These are phyloP conservation scores for Psilocybe tampanensis DNA, from an alignment of 768 basidiomycete species.

Conservation along the genomic window DNA sequence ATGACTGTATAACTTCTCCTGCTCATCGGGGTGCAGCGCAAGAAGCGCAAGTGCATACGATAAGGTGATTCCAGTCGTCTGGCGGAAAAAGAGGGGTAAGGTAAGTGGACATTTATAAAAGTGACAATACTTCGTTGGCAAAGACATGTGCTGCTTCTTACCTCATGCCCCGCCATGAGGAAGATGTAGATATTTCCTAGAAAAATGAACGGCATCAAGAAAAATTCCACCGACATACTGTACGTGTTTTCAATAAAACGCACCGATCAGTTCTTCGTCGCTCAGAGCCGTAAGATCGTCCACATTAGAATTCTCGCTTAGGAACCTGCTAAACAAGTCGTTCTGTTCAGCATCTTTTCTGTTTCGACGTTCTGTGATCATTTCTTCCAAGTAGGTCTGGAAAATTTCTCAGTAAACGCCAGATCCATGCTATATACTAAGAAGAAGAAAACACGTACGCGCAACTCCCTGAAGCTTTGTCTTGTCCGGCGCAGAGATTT, in stretches of 20 bases:
- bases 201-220: neutral
- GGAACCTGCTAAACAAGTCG: neutral
- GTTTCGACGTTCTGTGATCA: neutral
- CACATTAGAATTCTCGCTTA: neutral
- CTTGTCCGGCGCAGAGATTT: neutral
- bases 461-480: slow-evolving; percentile 18
- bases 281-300: neutral
- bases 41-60: slow-evolving; percentile 42
- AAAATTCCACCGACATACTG: neutral
- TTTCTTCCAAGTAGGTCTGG: slow-evolving; percentile 38
- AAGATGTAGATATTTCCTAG: slow-evolving; percentile 1
- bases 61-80: slow-evolving; percentile 42
- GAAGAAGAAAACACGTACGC: slow-evolving; percentile 33
- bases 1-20: slow-evolving; percentile 44
- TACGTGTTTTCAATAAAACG: neutral
- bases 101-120: too few species aligned
- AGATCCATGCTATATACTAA: neutral
- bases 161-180: slow-evolving; percentile 1
- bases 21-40: slow-evolving; percentile 43
- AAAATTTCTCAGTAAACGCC: neutral
- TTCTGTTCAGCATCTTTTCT: neutral
- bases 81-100: too few species aligned
- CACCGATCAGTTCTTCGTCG: neutral
- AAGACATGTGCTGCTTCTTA: neutral
- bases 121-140: neutral